phyloP scores from a whole-genome alignment of 129 eudicot genomes.

The Saposhnikovia divaricata region DNA sequence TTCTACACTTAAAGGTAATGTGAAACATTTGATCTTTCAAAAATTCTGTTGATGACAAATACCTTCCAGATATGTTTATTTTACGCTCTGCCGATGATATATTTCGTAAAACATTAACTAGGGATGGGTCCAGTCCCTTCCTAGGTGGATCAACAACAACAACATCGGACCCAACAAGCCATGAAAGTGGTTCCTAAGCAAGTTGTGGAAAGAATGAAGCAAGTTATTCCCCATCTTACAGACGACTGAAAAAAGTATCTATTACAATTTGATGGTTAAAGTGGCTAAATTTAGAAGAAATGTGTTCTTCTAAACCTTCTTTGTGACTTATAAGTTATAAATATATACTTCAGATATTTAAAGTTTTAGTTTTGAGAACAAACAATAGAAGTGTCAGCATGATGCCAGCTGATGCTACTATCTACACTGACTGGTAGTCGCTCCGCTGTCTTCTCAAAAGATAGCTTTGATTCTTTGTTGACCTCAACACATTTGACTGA shows the following conservation, averaged over 20 bases:
- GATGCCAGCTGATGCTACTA: slow-evolving; percentile 94
- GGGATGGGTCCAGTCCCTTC: slow-evolving; percentile 80
- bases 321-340: background rate
- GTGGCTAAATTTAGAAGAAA: background rate
- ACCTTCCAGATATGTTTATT: slow-evolving; percentile 53
- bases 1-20: background rate
- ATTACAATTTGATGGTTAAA: background rate
- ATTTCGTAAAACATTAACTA: slow-evolving; percentile 46
- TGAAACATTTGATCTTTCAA: background rate
- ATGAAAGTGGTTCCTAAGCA: slow-evolving; percentile 82
- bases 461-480: slow-evolving; percentile 79
- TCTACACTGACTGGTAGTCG: slow-evolving; percentile 62
- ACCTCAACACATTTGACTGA: slow-evolving; percentile 87
- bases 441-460: slow-evolving; percentile 82
- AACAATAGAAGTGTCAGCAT: slow-evolving; percentile 75
- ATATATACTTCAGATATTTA: background rate
- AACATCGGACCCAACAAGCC: slow-evolving; percentile 94
- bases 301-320: background rate
- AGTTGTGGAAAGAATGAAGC: slow-evolving; percentile 14
- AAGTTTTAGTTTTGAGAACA: slow-evolving; percentile 23
- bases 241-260: background rate
- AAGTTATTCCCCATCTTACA: slow-evolving; percentile 8
- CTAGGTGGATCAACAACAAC: slow-evolving; percentile 99
- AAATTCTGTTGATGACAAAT: background rate
- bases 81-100: slow-evolving; percentile 48